Evolutionary conservation across 73 alveolate genomes (phyloP), one percentile per base, ranked within the genome.

Genomic region (Loxodes magnus): DNA sequence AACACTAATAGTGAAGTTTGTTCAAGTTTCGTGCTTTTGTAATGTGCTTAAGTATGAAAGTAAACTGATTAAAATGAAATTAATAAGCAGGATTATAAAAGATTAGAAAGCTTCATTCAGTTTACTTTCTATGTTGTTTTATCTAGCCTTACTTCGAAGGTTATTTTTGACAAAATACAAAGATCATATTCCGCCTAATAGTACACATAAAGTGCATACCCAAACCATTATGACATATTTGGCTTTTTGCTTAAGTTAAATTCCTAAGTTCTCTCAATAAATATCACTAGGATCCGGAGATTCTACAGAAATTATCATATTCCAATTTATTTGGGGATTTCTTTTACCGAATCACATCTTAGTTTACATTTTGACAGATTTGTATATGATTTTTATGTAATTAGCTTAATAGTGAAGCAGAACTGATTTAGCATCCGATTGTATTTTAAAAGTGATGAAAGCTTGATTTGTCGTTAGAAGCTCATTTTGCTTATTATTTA

Each of bases 271-370:
- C 27, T 46, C 36, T 41, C 59, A 46, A 24, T 25, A 10, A 10
- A 46, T 46, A 25, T 46, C 59, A 46, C 17, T 10, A 16, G 59
- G 52, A 37, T 46, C 59, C 0, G 16, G 16, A 10, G 59, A 14
- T 9, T 25, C 10, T 23, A 14, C 26, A 12, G 59, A n/a, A n/a
- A n/a, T n/a, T n/a, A n/a, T n/a, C n/a, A n/a, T n/a, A n/a, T n/a
- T n/a, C n/a, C n/a, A n/a, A n/a, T n/a, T n/a, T n/a, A n/a, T 41
- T 14, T n/a, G 1, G 7, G 27, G 22, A n/a, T 25, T 17, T 1
- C 39, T 17, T 16, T 46, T 46, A 10, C 27, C 10, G 26, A 46
- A 25, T 23, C 34, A 9, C 5, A 12, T 25, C 7, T 23, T 17
- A 39, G 14, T 15, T 19, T 24, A 12, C 20, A n/a, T 12, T 46